Base-by-base conservation (phyloP, 208 protist species). In the Acanthamoeba healyi region DNA sequence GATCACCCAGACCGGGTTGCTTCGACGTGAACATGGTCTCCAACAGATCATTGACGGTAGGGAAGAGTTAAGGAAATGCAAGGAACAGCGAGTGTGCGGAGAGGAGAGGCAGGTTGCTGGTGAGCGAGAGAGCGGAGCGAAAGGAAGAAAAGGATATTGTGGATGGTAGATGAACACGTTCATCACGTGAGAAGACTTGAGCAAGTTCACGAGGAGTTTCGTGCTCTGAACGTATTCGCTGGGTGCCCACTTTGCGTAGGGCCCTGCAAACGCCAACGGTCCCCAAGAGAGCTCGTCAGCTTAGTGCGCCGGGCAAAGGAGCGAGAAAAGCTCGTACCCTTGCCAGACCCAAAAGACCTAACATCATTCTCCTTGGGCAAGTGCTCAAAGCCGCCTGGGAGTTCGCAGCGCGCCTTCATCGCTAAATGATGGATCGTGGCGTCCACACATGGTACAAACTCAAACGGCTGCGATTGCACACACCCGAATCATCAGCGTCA, bases 171-270 rank as follows among this genome's bases (percentile, higher is more conserved):
- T 81, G 40, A 81, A 81, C 17, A 81, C 34, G 38, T 81, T 81
- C 70, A 81, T 81, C 70, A 81, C 70, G 70, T 81, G 70, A 38
- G 70, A 81, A 17, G 70, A 81, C 34, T 46, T 81, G 70, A 81
- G 70, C 15, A 81, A 26, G 70, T 81, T 81, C 34, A 81, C 70
- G 0, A 81, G 70, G 6, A 81, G 40, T 38, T 46, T 81, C 70
- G 49, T 29, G 70, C 38, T 81, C 2, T 49, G 19, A 4, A 81
- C 3, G 40, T 81, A 81, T 46, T 81, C 70, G 22, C 70, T 81
- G 19, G 40, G 70, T 12, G 36, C 5, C 40, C 70, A 46, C 70
- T 81, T 81, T 19, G 70, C 70, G 34, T 81, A 46, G 22, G 70
- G 70, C 10, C 70, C 70, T 81, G 65, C 24, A n/a, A n/a, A n/a